Evolutionary conservation across 2,329 filamentous ascomycete genomes (phyloP), one percentile per base, ranked within the genome.

Genomic region (Colletotrichum orchidophilum): DNA sequence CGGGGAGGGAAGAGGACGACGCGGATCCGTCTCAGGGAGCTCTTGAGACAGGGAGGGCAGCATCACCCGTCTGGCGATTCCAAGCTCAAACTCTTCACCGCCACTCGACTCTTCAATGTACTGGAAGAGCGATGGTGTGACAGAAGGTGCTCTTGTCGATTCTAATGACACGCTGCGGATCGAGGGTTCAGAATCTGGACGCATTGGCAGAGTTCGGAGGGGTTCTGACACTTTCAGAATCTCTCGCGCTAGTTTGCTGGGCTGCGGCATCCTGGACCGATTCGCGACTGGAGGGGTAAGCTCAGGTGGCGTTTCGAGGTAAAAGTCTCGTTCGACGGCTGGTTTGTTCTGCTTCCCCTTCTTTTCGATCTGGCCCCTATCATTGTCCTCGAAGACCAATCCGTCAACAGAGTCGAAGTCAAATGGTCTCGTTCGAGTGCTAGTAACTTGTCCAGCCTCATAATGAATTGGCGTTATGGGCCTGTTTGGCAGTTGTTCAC

Each of bases 241-340:
- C 49, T 81, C 79, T 26, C 77, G 74, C 7, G 75, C 49, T 8
- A 70, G 71, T 68, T 81, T 82, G 76, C 78, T 78, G 13, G 80
- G 79, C 70, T 81, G 78, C 13, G 79, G 79, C 2, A 78, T 27
- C 5, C 62, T 63, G 12, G 54, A 63, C 39, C n/a, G 52, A 11
- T 64, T 60, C 5, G 27, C 27, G 11, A 49, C 49, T n/a, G 66
- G 57, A 11, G 70, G 66, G 8, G 50, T 54, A 46, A 79, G 68
- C 71, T 81, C 77, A 3, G 81, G 77, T 12, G 79, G 77, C 59
- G 77, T 78, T 29, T 53, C n/a, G 7, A 71, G 50, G 35, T 33
- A 53, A 18, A 68, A 58, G 21, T 31, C 26, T 49, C 12, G 18
- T 26, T 35, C 21, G 15, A n/a, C 11, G 15, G 15, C 9, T 59